Evolutionary conservation across 805 yeast species (phyloP).

Genomic region (Starmerella roubikii): DNA sequence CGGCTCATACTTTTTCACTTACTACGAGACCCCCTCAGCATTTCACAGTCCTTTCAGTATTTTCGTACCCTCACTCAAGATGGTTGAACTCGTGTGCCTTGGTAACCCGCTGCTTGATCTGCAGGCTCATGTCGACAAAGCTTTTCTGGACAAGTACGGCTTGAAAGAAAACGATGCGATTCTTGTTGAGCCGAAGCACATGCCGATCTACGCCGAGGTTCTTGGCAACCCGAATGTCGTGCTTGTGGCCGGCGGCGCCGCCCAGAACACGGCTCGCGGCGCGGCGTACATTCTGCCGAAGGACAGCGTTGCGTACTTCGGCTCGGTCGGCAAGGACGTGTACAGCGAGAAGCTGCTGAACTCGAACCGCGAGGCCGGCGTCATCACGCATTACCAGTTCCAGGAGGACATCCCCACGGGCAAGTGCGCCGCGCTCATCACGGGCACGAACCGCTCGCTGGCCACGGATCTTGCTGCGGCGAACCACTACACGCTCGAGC

Average conservation of each 20-base stretch:
- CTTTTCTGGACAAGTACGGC: conserved; percentile 63
- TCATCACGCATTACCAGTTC: conserved; percentile 71
- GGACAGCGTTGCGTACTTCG: conserved; percentile 79
- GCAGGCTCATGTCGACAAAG: conserved; percentile 55
- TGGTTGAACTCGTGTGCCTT: conserved; percentile 63
- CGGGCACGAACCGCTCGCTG: conserved; percentile 77
- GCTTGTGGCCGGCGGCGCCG: conserved; percentile 96
- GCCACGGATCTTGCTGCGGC: conserved; percentile 97
- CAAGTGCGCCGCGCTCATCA: conserved; percentile 92
- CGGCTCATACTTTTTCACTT: too few species aligned
- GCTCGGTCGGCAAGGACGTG: conserved; percentile 88
- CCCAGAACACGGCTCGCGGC: conserved; percentile 97
- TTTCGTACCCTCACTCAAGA: not conserved
- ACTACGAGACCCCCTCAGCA: not conserved
- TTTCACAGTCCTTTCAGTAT: not conserved
- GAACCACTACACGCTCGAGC: conserved; percentile 83
- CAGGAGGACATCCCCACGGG: conserved; percentile 75
- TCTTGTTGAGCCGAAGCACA: conserved; percentile 67
- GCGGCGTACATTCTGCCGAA: conserved; percentile 84
- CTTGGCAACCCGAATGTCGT: conserved; percentile 46
- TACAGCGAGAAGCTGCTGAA: conserved; percentile 65
- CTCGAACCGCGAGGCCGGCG: conserved; percentile 84
- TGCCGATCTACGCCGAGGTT: conserved; percentile 75
- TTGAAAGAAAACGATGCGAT: conserved; percentile 91
- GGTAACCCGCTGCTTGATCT: conserved; percentile 88